Percentiles rank a stretch among this genome's conserved stretches.
Evolutionary conservation across 2,329 filamentous ascomycete genomes (phyloP).

Genomic region (Calonectria hawksworthii): DNA sequence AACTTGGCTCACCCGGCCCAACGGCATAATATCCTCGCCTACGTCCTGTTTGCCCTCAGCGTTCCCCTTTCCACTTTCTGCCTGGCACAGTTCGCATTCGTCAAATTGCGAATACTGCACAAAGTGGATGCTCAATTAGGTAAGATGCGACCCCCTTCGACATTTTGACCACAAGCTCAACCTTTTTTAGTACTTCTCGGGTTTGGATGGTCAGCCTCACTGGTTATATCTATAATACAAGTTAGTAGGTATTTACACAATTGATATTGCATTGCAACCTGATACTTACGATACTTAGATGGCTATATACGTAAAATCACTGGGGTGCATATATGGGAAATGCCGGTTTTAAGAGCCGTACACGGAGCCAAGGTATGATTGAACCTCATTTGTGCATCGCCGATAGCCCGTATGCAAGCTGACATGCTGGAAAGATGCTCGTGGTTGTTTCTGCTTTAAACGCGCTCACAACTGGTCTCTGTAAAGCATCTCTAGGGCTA

Average conservation of each 20-base stretch:
- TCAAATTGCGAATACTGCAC: conserved; percentile 24
- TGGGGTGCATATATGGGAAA: conserved; percentile 34
- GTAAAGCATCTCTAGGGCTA: background rate
- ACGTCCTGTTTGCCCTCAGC: conserved; percentile 42
- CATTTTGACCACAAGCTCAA: too few species aligned
- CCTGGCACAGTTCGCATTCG: conserved; percentile 44
- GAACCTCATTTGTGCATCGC: background rate
- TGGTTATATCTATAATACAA: background rate
- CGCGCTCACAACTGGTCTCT: conserved; percentile 34
- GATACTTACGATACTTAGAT: background rate
- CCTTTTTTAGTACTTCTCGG: conserved; percentile 10
- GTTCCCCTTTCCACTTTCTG: conserved; percentile 30
- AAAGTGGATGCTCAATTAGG: conserved; percentile 13
- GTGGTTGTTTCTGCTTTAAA: conserved; percentile 48
- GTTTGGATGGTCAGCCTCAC: background rate
- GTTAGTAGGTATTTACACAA: conserved; percentile 1
- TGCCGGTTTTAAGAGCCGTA: conserved; percentile 26
- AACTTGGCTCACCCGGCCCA: conserved; percentile 47
- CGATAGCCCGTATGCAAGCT: conserved; percentile 21
- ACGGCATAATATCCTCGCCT: conserved; percentile 30
- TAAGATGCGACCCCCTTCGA: background rate
- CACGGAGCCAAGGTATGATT: conserved; percentile 13
- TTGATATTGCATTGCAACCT: background rate
- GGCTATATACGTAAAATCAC: conserved; percentile 28
- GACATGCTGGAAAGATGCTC: conserved; percentile 37